Conservation (phyloP, 2,329 filamentous ascomycete genomes). For the Sporothrix dimorphospora region DNA sequence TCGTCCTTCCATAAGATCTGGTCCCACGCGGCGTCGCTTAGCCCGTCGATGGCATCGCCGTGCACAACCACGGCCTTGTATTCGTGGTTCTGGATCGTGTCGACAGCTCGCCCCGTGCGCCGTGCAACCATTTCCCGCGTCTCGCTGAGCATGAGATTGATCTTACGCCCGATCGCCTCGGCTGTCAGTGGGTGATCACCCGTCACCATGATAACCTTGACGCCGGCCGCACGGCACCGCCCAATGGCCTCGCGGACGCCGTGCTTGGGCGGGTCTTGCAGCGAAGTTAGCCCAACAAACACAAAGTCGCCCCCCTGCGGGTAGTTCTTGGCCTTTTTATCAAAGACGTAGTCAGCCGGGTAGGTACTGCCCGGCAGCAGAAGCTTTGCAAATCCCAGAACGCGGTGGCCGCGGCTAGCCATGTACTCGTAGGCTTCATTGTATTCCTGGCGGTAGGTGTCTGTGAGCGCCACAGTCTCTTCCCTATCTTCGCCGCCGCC, state of each 20-base stretch:
- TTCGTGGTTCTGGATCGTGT: slow-evolving; percentile 35
- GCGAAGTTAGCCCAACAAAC: slow-evolving; percentile 67
- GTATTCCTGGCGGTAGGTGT: too few species aligned
- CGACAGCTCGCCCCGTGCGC: slow-evolving; percentile 11
- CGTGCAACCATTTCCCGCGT: slow-evolving; percentile 26
- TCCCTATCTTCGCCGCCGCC: too few species aligned
- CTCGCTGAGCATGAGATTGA: slow-evolving; percentile 42
- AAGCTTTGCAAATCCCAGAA: slow-evolving; percentile 47
- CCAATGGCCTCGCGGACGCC: too few species aligned
- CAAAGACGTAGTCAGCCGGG: slow-evolving; percentile 40
- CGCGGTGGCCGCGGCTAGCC: too few species aligned
- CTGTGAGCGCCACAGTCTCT: too few species aligned
- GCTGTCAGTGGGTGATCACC: slow-evolving; percentile 65
- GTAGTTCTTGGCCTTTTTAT: slow-evolving; percentile 41
- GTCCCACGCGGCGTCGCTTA: slow-evolving; percentile 62
- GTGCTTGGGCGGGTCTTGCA: slow-evolving; percentile 44
- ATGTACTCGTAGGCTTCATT: too few species aligned
- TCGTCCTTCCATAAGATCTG: slow-evolving; percentile 59
- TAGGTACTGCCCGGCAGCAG: slow-evolving; percentile 55
- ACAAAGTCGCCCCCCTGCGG: slow-evolving; percentile 56
- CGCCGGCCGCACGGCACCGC: slow-evolving; percentile 57
- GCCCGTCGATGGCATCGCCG: slow-evolving; percentile 51
- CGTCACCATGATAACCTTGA: slow-evolving; percentile 65
- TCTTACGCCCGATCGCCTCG: slow-evolving; percentile 59
- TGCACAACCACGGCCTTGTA: slow-evolving; percentile 46